Percentiles rank a stretch among this genome's conserved stretches.
These are phyloP conservation scores for Gnetum montanum DNA, from an alignment of 75 land plant species.

Conservation along the genomic window DNA sequence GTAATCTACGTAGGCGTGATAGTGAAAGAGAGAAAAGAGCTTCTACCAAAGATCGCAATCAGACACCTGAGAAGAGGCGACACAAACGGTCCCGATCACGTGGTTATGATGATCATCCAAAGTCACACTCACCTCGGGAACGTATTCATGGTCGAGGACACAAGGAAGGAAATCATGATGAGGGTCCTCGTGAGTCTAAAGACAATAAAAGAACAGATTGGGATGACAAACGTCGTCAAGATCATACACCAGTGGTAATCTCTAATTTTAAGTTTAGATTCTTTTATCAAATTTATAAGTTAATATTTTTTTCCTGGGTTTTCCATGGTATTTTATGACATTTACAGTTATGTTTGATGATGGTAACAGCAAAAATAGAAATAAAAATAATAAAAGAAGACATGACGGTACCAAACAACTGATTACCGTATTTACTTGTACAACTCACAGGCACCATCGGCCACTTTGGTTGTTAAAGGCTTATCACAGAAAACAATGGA, in stretches of 20 bases:
- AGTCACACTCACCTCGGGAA: conserved; percentile 83
- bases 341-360: too few relatives aligned
- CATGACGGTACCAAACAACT: too few relatives aligned
- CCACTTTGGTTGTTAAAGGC: conserved; percentile 96
- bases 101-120: conserved; percentile 51
- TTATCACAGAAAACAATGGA: conserved; percentile 86
- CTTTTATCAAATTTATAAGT: background rate
- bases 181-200: conserved; percentile 45
- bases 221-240: conserved; percentile 52
- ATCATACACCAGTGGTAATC: conserved; percentile 59
- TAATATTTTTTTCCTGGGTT: background rate
- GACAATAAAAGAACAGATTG: conserved; percentile 50
- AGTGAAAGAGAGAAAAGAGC: conserved; percentile 44
- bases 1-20: conserved; percentile 52
- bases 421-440: too few relatives aligned
- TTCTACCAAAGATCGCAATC: conserved; percentile 45
- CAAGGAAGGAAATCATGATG: conserved; percentile 65
- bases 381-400: too few relatives aligned
- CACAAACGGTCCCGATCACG: conserved; percentile 45
- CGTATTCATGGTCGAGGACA: conserved; percentile 62
- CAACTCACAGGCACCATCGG: conserved; percentile 73
- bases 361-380: too few relatives aligned
- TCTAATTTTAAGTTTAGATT: background rate
- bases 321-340: too few relatives aligned
- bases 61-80: conserved; percentile 48